phyloP scores from a whole-genome alignment of 306 rosid species.

The Cajanus cajan region DNA sequence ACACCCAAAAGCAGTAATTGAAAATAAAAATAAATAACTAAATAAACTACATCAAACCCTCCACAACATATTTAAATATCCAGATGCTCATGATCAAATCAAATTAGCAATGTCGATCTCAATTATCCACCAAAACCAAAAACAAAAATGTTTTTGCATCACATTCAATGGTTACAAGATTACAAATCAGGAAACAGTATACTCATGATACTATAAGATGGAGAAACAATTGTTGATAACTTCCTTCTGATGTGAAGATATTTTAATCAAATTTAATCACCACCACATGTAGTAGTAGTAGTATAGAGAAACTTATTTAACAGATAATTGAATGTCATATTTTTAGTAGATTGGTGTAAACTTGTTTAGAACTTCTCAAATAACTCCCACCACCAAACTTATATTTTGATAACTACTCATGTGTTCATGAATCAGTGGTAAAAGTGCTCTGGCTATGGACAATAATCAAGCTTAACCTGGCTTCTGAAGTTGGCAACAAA shows the following conservation, averaged over 20 bases:
- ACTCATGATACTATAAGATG: background rate
- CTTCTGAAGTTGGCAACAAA: background rate
- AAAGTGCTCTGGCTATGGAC: background rate
- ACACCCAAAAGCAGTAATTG: too few species aligned
- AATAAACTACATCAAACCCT: too few species aligned
- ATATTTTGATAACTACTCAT: slow-evolving; percentile 7
- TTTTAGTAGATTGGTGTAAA: background rate
- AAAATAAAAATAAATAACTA: too few species aligned
- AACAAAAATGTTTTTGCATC: too few species aligned
- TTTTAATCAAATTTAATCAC: background rate
- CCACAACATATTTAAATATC: too few species aligned
- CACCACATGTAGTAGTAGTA: background rate
- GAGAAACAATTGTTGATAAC: background rate
- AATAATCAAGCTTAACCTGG: background rate
- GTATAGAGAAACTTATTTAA: slow-evolving; percentile 1
- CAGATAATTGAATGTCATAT: background rate
- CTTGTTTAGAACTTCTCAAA: background rate
- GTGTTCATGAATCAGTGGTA: background rate
- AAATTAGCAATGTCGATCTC: too few species aligned
- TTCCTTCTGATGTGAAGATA: background rate
- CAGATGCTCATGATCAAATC: too few species aligned
- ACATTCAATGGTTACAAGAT: too few species aligned
- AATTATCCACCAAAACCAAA: too few species aligned
- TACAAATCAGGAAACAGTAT: too few species aligned
- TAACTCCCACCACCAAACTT: background rate